Evolutionary conservation across 306 rosid species (phyloP).

Genomic region (Cicer chorassanicum): DNA sequence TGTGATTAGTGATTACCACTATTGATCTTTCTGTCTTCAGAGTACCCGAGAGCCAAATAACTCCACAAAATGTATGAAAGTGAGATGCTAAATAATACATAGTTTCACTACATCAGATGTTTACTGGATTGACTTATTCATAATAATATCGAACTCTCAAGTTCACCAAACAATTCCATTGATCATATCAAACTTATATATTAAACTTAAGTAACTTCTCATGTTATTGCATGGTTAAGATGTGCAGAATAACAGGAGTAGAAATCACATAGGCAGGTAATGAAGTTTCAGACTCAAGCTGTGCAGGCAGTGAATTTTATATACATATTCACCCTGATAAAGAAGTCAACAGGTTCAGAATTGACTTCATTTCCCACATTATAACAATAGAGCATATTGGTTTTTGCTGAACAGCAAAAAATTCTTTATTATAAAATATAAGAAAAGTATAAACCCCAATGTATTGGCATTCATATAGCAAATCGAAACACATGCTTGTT

Average conservation of each 20-base stretch:
- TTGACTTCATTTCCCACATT: conserved; percentile 10
- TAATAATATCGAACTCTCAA: not conserved
- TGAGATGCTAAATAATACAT: not conserved
- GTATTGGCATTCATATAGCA: not conserved
- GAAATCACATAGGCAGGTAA: not conserved
- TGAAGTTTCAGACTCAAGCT: conserved; percentile 12
- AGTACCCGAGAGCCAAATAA: not conserved
- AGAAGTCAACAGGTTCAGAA: conserved; percentile 7
- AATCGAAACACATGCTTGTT: conserved; percentile 7
- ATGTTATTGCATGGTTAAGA: not conserved
- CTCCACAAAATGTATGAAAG: not conserved
- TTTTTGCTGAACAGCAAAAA: not conserved
- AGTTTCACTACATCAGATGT: not conserved
- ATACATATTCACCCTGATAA: not conserved
- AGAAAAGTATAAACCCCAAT: not conserved
- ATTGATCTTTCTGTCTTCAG: not conserved
- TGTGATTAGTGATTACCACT: conserved; percentile 4
- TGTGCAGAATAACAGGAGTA: not conserved
- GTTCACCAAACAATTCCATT: conserved; percentile 13
- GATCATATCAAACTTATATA: conserved; percentile 2
- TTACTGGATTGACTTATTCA: conserved; percentile 3
- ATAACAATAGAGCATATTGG: conserved; percentile 10
- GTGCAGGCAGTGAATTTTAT: not conserved
- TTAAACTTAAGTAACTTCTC: not conserved
- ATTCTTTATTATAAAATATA: not conserved